Base-by-base conservation (phyloP, 352 stramenopile genomes). In the Pythium utonaiense region DNA sequence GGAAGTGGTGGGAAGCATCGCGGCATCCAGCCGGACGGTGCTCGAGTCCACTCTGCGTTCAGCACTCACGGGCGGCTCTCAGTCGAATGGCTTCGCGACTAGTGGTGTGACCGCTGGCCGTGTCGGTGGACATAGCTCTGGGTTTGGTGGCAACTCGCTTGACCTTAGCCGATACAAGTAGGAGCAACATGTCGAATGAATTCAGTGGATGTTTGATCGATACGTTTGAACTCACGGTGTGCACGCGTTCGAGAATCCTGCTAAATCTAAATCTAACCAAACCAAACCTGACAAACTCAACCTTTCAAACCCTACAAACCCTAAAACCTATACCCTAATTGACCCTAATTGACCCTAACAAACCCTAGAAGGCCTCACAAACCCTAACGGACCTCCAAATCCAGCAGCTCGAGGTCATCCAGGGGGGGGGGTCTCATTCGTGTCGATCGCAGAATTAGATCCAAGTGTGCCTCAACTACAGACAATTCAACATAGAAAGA, bases 91-190 rank as follows among this genome's bases (percentile, higher is more conserved):
- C 17, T 47, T 47, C n/a, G 40, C 3, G 17, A 47, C n/a, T 47
- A 19, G 40, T 4, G 40, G 5, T 25, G 40, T 19, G 6, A 8
- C 10, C 6, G 40, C 6, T 47, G 40, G 17, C 6, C 27, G 44
- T 19, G 45, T 19, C 17, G 53, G 33, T n/a, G 16, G 33, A 47
- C 48, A 22, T n/a, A 9, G 17, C 8, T 36, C 21, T 24, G 31
- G 34, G 22, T 47, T 59, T 49, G 48, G 36, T n/a, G 53, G 36
- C 8, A 53, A 22, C 24, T 47, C 30, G 50, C 56, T 72, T 1
- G 66, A 72, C 47, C 66, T 72, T 24, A 72, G 66, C 49, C 60
- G 60, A 0, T 72, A 72, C 36, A 69, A 54, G 27, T 66, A 53
- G n/a, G 8, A 28, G 40, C 14, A 22, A 13, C 5, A 25, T 14